Evolutionary conservation across 345 rosid species (phyloP), one percentile per base, ranked within the genome.

Genomic region (Nasturtium officinale): DNA sequence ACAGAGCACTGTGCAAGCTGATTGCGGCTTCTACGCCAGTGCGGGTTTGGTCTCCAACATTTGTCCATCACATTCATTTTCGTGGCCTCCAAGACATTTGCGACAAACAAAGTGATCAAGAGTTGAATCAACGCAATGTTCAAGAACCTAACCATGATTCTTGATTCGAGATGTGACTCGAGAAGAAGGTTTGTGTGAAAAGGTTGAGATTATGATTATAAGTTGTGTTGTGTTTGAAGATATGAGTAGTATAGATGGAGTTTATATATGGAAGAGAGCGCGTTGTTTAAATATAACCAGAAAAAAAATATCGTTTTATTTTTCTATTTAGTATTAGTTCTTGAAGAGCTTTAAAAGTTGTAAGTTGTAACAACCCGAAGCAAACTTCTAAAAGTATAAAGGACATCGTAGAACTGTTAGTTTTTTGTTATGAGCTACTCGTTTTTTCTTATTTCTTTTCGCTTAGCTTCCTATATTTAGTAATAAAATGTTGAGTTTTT

Each of bases 61-160:
- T 74, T 74, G 82, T 91, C 96, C 18, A 91, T 87, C 7, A 66
- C 90, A 51, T 94, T 94, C 78, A 85, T 30, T 63, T 79, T 20
- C 65, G 51, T 72, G 38, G 81, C 71, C 1, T 61, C 67, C 54
- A 64, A 65, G 47, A 65, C 32, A 64, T 57, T 77, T 58, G 63
- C 67, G 0, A 65, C 61, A 71, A 71, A 71, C 32, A 71, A 38
- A 58, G 65, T 7, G 23, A 77, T 50, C 23, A 71, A 16, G 38
- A 71, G 68, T 47, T 38, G 61, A 40, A 65, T 50, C 55, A 71
- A 48, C 13, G 17, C 30, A 0, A 71, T 50, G 48, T 13, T 58
- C 56, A 65, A 77, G 42, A 65, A 38, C 17, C 33, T 77, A 40
- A 23, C 61, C 80, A 77, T 77, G 72, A 12, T 77, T 70, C 61